Base-by-base conservation (phyloP, 2,329 filamentous ascomycete species). In the Waltergamsia citrina region DNA sequence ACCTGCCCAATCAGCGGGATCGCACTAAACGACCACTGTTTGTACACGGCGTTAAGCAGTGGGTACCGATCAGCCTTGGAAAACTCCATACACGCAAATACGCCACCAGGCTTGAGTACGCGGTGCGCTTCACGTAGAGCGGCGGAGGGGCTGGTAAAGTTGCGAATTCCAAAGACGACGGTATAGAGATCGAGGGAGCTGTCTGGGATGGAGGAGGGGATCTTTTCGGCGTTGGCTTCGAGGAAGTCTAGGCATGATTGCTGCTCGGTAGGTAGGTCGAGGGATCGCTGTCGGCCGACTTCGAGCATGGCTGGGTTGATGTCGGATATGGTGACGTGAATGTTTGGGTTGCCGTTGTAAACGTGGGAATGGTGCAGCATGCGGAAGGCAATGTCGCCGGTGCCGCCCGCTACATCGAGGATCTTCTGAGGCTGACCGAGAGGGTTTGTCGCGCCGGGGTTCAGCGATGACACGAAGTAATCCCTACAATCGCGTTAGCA, bases 21-120 rank as follows among this genome's bases (percentile, higher is more conserved):
- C 10, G 86, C 87, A 39, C 78, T 73, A 57, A 98, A 98, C 40
- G 85, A 94, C 88, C 93, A 98, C 38, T 83, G 74, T 69, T 94
- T 94, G 62, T 98, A 98, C 2, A 90, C 59, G 14, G 78, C 76
- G 58, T 96, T 83, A 51, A 98, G 77, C 1, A 94, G 42, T 1
- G 78, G 71, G 52, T 81, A 82, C 42, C 76, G 74, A 39, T 94
- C 83, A 7, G 68, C 74, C 56, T 90, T 88, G 53, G 80, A 85
- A 61, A 98, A 98, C 62, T 98, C 92, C 39, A 98, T 72, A 51
- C 92, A 96, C 4, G 92, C 90, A 53, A 98, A 98, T 1, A 98
- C 81, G 41, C 92, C 92, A 28, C 92, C 92, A 0, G 93, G 93
- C 60, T 88, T 92, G 20, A 98, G 69, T 3, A 96, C 86, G 6